A percentile compares a stretch with the other conserved stretches of the same genome.
Evolutionary conservation across 371 early-diverging fungal species (phyloP).

Genomic region (Cokeromyces recurvatus): DNA sequence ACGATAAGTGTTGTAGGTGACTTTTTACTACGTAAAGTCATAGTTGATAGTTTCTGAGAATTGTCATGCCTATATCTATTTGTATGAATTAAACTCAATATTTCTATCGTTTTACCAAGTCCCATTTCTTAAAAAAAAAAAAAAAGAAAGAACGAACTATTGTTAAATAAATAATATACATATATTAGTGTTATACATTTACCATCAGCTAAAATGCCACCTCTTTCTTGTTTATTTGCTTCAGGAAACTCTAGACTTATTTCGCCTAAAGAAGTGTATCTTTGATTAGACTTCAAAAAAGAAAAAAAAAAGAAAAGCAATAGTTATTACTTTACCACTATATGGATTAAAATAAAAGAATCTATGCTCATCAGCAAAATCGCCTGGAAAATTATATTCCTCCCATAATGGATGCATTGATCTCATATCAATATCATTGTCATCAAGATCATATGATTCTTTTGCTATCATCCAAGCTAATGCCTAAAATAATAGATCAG

Average conservation of each 20-base stretch:
- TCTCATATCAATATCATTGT: conserved; percentile 31
- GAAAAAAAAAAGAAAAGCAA: too few species aligned
- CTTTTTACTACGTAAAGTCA: not conserved
- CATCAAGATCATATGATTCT: conserved; percentile 28
- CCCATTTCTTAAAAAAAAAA: conserved; percentile 82
- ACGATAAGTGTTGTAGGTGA: conserved; percentile 62
- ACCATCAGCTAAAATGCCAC: conserved; percentile 75
- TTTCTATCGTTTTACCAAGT: conserved; percentile 86
- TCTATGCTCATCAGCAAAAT: conserved; percentile 12
- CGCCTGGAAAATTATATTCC: conserved; percentile 46
- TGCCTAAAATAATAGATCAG: conserved; percentile 21
- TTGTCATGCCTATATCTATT: conserved; percentile 44
- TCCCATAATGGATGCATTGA: conserved; percentile 66
- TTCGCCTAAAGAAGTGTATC: conserved; percentile 33
- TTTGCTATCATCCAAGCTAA: conserved; percentile 63
- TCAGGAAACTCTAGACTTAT: conserved; percentile 52
- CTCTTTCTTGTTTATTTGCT: conserved; percentile 46
- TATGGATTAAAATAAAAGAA: conserved; percentile 64
- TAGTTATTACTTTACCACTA: conserved; percentile 40
- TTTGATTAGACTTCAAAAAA: not conserved
- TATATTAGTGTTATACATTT: not conserved
- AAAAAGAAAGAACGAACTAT: not conserved
- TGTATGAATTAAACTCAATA: conserved; percentile 68
- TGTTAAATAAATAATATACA: not conserved
- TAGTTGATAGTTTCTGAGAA: too few species aligned